Conservation (phyloP, 2,329 filamentous ascomycete species). For the Hymenoscyphus infarciens region DNA sequence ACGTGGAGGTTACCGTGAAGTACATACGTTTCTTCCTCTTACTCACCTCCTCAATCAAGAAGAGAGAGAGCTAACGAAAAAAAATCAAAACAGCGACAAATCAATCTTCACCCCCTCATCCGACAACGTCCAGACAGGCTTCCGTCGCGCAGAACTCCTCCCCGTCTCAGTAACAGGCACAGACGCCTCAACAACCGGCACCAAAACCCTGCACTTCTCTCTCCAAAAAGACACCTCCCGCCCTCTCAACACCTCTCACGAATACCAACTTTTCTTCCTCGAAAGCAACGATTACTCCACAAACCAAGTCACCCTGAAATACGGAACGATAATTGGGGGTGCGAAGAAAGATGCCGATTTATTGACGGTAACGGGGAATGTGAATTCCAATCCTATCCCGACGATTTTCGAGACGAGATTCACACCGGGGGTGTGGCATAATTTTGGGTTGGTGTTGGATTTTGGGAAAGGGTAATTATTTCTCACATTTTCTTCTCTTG, state of each 20-base stretch:
- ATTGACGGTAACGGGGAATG: conserved; percentile 46
- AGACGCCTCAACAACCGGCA: conserved; percentile 48
- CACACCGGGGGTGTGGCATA: conserved; percentile 32
- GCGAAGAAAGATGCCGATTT: conserved; percentile 38
- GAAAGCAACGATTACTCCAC: conserved; percentile 45
- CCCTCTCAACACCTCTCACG: conserved; percentile 37
- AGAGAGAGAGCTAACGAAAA: too few species aligned
- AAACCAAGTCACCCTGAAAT: conserved; percentile 53
- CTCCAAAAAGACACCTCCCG: conserved; percentile 49
- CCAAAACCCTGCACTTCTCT: conserved; percentile 61
- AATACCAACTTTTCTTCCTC: conserved; percentile 55
- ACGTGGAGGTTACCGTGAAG: too few species aligned
- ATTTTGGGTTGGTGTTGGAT: too few species aligned
- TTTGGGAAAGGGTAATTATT: too few species aligned
- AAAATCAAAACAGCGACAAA: conserved; percentile 38
- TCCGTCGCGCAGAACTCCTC: conserved; percentile 57
- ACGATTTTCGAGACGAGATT: conserved; percentile 51
- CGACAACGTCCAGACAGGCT: conserved; percentile 50
- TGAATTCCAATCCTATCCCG: conserved; percentile 41
- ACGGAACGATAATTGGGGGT: conserved; percentile 48
- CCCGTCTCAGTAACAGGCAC: conserved; percentile 47
- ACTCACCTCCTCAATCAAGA: too few species aligned
- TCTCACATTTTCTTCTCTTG: too few species aligned
- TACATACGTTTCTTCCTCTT: too few species aligned
- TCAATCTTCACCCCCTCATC: conserved; percentile 48